These are phyloP conservation scores for Pichia cactophila DNA, from an alignment of 1,139 yeast genomes.

Conservation along the genomic window DNA sequence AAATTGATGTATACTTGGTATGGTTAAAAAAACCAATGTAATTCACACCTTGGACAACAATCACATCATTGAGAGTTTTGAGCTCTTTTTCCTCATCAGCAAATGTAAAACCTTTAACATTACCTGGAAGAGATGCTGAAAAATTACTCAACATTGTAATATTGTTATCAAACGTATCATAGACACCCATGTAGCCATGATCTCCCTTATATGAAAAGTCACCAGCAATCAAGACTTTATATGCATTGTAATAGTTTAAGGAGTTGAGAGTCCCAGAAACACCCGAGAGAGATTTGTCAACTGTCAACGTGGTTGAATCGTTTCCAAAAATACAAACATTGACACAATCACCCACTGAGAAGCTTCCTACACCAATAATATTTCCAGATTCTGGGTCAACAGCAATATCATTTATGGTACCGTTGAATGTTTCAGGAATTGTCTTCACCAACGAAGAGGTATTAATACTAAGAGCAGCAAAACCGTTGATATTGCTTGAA, in stretches of 20 bases:
- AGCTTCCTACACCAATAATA: slow-evolving; percentile 72
- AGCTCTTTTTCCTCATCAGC: slow-evolving; percentile 46
- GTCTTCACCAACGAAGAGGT: slow-evolving; percentile 3
- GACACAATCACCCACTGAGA: slow-evolving; percentile 46
- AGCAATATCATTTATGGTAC: slow-evolving; percentile 18
- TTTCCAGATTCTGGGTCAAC: slow-evolving; percentile 19
- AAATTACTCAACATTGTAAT: slow-evolving; percentile 11
- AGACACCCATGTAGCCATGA: slow-evolving; percentile 15
- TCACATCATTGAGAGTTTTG: slow-evolving; percentile 36
- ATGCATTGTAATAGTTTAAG: slow-evolving; percentile 44
- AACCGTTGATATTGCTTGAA: slow-evolving; percentile 11
- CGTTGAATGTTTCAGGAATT: slow-evolving; percentile 15
- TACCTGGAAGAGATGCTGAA: slow-evolving; percentile 16
- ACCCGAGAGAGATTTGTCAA: slow-evolving; percentile 30
- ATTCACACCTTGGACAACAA: slow-evolving; percentile 49
- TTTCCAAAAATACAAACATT: slow-evolving; percentile 57
- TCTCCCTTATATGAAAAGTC: slow-evolving; percentile 23
- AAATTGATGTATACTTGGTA: slow-evolving; percentile 37
- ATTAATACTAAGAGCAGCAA: slow-evolving; percentile 16
- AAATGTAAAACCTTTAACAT: slow-evolving; percentile 32
- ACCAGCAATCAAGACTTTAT: slow-evolving; percentile 57
- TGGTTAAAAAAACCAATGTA: slow-evolving; percentile 47
- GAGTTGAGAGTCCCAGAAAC: slow-evolving; percentile 48
- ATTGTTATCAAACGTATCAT: slow-evolving; percentile 19
- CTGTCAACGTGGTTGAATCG: slow-evolving; percentile 45